These are phyloP conservation scores for Russula sp. DNA, from an alignment of 768 basidiomycete species.

Conservation along the genomic window DNA sequence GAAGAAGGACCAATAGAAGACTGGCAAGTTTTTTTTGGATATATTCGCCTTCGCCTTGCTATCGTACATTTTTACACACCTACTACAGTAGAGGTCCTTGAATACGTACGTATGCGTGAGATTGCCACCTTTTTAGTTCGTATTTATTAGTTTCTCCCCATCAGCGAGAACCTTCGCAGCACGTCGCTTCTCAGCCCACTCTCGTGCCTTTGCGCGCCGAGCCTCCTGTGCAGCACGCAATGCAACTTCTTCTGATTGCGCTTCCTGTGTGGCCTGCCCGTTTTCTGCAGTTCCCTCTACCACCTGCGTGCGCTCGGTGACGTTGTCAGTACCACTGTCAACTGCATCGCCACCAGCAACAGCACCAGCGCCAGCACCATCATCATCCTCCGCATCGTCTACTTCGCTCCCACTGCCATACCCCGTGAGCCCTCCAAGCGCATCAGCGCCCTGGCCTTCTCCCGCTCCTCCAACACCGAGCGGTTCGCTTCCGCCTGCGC, in stretches of 20 bases:
- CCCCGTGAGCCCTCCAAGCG: conserved; percentile 53
- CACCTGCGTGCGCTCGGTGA: not conserved
- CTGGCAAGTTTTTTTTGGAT: not conserved
- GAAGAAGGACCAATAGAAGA: conserved; percentile 37
- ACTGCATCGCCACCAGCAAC: not conserved
- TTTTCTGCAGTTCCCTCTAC: not conserved
- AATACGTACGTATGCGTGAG: conserved; percentile 1
- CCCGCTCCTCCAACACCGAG: conserved; percentile 33
- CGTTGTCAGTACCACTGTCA: conserved; percentile 28
- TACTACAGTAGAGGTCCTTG: conserved; percentile 8
- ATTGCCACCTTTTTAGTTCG: not conserved
- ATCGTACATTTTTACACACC: conserved; percentile 5
- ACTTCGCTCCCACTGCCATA: conserved; percentile 45
- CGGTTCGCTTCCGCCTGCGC: conserved; percentile 48
- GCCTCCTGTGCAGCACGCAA: conserved; percentile 41
- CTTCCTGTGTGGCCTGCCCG: not conserved
- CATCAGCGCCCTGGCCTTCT: conserved; percentile 30
- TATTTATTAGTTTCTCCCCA: not conserved
- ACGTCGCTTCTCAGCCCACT: conserved; percentile 56
- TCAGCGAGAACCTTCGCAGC: conserved; percentile 23
- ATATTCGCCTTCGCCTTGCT: not conserved
- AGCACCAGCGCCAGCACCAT: not conserved
- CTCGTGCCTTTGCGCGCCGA: conserved; percentile 53
- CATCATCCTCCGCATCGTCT: conserved; percentile 22
- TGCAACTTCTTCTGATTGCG: conserved; percentile 11